Evolutionary conservation across 768 basidiomycete species (phyloP).

Genomic region (Amanita pseudoporphyria): DNA sequence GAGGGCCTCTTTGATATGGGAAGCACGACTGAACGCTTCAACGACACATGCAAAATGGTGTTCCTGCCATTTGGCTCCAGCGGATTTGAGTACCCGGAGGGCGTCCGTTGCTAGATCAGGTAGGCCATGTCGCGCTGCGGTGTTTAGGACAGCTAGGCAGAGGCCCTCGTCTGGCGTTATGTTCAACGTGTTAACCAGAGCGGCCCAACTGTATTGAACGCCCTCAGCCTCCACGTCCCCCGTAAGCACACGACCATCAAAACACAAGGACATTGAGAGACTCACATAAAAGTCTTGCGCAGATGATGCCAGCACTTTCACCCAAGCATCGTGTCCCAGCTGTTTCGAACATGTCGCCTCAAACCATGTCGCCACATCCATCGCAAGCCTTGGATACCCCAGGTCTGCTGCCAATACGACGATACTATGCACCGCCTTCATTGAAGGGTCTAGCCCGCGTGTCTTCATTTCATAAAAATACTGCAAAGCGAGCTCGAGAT

Average conservation of each 20-base stretch:
- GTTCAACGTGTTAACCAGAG: constrained; percentile 39
- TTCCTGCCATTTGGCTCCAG: constrained; percentile 46
- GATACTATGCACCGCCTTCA: constrained; percentile 39
- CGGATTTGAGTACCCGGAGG: constrained; percentile 41
- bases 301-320: constrained; percentile 54
- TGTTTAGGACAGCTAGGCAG: constrained; percentile 57
- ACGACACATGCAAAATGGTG: constrained; percentile 72
- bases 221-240: constrained; percentile 47
- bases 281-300: constrained; percentile 63
- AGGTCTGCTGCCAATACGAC: constrained; percentile 43
- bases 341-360: constrained; percentile 50
- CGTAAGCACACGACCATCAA: constrained; percentile 1
- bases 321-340: constrained; percentile 50
- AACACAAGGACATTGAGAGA: not conserved
- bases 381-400: constrained; percentile 54
- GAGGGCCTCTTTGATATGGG: constrained; percentile 55
- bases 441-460: constrained; percentile 38
- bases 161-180: constrained; percentile 68
- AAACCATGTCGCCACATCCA: constrained; percentile 59
- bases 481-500: constrained; percentile 60
- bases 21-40: constrained; percentile 56
- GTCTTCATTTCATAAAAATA: constrained; percentile 49
- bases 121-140: constrained; percentile 65
- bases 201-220: constrained; percentile 51
- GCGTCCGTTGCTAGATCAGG: constrained; percentile 61